Conservation (phyloP, 176 grass and related monocot genomes). For the Eremochloa ophiuroides region DNA sequence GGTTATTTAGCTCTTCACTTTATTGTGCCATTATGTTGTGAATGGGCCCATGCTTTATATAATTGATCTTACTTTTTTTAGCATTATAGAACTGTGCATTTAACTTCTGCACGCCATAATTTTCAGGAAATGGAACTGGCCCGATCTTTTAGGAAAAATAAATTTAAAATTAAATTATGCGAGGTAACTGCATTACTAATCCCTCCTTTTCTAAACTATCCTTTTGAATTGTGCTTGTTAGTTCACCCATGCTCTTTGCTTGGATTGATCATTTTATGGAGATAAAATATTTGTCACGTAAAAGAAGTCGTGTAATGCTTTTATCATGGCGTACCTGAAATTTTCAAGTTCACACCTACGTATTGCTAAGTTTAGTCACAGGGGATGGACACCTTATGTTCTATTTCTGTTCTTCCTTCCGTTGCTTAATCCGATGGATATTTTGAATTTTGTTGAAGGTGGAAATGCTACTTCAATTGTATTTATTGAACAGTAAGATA, state of each 20-base stretch:
- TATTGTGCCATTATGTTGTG: neutral
- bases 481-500: neutral
- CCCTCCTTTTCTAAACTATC: conserved; percentile 3
- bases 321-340: neutral
- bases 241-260: neutral
- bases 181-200: conserved; percentile 44
- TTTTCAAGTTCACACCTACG: conserved; percentile 1
- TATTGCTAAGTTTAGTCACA: neutral
- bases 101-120: conserved; percentile 12
- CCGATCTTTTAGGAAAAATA: conserved; percentile 70
- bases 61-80: conserved; percentile 1
- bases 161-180: conserved; percentile 91
- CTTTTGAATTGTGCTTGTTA: conserved; percentile 11
- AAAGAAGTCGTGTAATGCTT: neutral
- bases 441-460: neutral
- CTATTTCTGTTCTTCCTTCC: conserved; percentile 9
- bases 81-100: neutral
- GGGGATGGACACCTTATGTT: neutral
- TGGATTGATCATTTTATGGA: conserved; percentile 8
- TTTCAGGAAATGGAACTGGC: conserved; percentile 94
- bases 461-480: neutral
- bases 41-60: conserved; percentile 17
- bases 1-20: conserved; percentile 41
- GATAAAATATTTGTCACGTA: neutral
- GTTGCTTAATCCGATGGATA: neutral